These are phyloP conservation scores for Penicillium sp. DNA, from an alignment of 2,329 filamentous ascomycete species.

Conservation along the genomic window DNA sequence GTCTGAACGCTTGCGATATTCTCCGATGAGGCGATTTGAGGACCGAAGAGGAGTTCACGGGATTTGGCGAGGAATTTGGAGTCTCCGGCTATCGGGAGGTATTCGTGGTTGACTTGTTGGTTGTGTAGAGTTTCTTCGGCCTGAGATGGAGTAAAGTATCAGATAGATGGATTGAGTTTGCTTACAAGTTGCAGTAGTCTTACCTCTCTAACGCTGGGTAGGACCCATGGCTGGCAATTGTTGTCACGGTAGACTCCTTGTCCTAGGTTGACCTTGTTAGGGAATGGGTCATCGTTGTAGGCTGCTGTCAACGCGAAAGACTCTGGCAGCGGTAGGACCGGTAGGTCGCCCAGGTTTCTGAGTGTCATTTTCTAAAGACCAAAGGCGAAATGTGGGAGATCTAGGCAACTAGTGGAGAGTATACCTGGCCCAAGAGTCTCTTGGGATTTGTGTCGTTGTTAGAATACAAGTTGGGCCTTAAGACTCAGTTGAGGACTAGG, in stretches of 20 bases:
- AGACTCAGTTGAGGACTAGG: constrained; percentile 4
- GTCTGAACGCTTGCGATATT: constrained; percentile 70
- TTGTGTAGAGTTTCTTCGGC: constrained; percentile 63
- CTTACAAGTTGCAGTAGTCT: background rate
- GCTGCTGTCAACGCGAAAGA: constrained; percentile 24
- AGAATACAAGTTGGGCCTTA: background rate
- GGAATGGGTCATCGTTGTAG: constrained; percentile 21
- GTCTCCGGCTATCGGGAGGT: constrained; percentile 82
- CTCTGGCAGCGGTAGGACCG: constrained; percentile 1
- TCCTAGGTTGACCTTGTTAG: constrained; percentile 38
- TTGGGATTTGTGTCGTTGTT: constrained; percentile 6
- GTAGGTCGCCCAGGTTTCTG: constrained; percentile 2
- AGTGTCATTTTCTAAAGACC: constrained; percentile 3
- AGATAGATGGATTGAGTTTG: constrained; percentile 1
- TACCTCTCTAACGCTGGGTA: constrained; percentile 33
- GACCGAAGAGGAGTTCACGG: constrained; percentile 73
- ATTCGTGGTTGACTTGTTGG: constrained; percentile 66
- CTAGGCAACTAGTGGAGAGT: background rate
- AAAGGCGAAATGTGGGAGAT: constrained; percentile 1
- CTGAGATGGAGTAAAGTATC: constrained; percentile 8
- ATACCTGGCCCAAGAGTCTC: background rate
- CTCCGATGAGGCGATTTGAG: constrained; percentile 38
- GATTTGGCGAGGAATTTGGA: constrained; percentile 74
- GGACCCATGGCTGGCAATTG: constrained; percentile 33
- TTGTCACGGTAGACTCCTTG: constrained; percentile 41